Evolutionary conservation across 202 grass and related monocot species (phyloP).

Genomic region (Schoenoplectus triqueter): DNA sequence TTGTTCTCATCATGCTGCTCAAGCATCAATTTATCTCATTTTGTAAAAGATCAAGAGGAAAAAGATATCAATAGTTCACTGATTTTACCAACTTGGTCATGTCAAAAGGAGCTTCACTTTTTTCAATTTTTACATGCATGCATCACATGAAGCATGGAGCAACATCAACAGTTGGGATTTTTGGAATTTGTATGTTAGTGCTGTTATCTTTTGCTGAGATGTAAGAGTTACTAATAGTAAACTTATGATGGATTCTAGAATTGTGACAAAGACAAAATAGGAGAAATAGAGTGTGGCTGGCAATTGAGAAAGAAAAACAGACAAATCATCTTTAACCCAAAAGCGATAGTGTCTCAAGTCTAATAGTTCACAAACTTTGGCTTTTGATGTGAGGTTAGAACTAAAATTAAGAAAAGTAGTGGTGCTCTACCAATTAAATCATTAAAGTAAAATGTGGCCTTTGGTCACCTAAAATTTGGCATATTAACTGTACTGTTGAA

Average conservation of each 20-base stretch:
- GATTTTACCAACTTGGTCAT: slow-evolving; percentile 1
- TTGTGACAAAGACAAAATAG: neutral
- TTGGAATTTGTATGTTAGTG: slow-evolving; percentile 7
- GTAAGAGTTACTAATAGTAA: neutral
- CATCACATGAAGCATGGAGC: neutral
- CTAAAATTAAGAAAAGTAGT: slow-evolving; percentile 4
- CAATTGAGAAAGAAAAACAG: neutral
- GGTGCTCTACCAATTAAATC: slow-evolving; percentile 9
- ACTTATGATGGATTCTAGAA: neutral
- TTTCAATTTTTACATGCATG: neutral
- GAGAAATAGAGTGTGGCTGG: neutral
- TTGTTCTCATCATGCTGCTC: slow-evolving; percentile 22
- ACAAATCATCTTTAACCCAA: slow-evolving; percentile 14
- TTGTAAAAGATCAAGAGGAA: slow-evolving; percentile 32
- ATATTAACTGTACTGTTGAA: slow-evolving; percentile 32
- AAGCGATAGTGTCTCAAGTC: neutral
- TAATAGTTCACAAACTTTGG: neutral
- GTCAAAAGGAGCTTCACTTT: neutral
- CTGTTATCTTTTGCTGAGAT: neutral
- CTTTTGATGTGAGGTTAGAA: slow-evolving; percentile 20
- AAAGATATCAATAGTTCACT: slow-evolving; percentile 20
- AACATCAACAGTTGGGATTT: slow-evolving; percentile 14
- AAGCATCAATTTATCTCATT: neutral
- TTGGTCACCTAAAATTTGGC: slow-evolving; percentile 43
- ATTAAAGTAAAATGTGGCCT: neutral